Percentiles rank a stretch among this genome's conserved stretches.
Conservation (phyloP, 371 early-diverging fungal species). For the Umbelopsis sp. region DNA sequence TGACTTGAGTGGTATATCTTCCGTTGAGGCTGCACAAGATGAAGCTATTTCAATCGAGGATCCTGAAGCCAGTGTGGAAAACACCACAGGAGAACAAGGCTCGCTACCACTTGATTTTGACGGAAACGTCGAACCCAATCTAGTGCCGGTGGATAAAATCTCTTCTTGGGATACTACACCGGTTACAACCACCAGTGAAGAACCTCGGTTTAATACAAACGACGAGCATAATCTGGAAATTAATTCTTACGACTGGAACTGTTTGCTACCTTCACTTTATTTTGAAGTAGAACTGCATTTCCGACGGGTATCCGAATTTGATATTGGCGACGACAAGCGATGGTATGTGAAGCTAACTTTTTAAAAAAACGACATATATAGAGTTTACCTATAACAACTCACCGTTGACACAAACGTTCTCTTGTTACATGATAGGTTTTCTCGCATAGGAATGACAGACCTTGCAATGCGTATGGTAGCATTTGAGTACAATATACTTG, state of each 20-base stretch:
- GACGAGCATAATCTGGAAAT: neutral
- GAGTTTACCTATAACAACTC: neutral
- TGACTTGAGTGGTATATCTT: slow-evolving; percentile 12
- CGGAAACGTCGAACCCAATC: slow-evolving; percentile 30
- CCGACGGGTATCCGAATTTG: slow-evolving; percentile 20
- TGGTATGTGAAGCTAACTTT: neutral
- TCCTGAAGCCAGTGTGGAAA: neutral
- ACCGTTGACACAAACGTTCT: neutral
- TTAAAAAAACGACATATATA: neutral
- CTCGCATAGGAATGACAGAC: slow-evolving; percentile 31
- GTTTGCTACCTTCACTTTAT: slow-evolving; percentile 34
- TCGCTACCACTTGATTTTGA: neutral
- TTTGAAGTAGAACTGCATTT: slow-evolving; percentile 34
- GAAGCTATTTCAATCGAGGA: neutral
- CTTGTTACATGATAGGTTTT: slow-evolving; percentile 19
- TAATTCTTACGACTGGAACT: neutral
- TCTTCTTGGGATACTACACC: slow-evolving; percentile 1
- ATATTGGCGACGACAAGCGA: neutral
- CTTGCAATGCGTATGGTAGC: slow-evolving; percentile 24
- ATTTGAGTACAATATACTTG: slow-evolving; percentile 29
- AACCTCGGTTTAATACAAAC: neutral
- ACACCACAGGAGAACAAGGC: slow-evolving; percentile 20
- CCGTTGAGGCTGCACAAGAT: slow-evolving; percentile 4
- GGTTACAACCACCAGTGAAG: too few species aligned
- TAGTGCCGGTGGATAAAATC: slow-evolving; percentile 25